Conservation (phyloP, 1,139 yeast species). For the Hyphopichia khmerensis region DNA sequence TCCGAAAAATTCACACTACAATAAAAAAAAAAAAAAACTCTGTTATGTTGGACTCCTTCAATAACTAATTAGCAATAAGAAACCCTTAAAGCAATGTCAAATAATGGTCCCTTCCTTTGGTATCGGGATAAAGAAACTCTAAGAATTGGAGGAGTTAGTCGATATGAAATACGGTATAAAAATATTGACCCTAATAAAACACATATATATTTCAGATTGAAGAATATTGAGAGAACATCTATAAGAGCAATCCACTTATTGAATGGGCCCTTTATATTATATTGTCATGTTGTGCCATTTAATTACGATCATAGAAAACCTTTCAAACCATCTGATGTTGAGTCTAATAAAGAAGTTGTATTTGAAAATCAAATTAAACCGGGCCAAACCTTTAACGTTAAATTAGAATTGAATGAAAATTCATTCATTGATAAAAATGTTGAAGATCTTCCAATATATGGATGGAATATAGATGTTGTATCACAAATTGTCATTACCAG, state of each 20-base stretch:
- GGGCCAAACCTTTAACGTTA: conserved; percentile 56
- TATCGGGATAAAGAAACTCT: conserved; percentile 38
- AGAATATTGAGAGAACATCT: conserved; percentile 49
- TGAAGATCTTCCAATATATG: conserved; percentile 40
- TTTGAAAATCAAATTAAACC: conserved; percentile 55
- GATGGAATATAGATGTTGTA: conserved; percentile 80
- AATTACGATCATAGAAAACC: conserved; percentile 38
- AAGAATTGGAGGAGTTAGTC: conserved; percentile 38
- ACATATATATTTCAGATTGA: conserved; percentile 40
- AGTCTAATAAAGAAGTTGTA: conserved; percentile 29
- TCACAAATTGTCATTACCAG: conserved; percentile 80
- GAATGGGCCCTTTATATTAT: conserved; percentile 60
- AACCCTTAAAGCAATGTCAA: not conserved
- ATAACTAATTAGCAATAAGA: no score
- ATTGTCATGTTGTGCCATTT: conserved; percentile 57
- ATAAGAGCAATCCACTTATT: conserved; percentile 55
- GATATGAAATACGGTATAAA: conserved; percentile 32
- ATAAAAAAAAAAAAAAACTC: no score
- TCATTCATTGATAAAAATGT: conserved; percentile 18
- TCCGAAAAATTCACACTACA: no score
- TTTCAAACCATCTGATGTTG: conserved; percentile 26
- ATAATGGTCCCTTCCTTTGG: conserved; percentile 28
- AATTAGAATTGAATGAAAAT: conserved; percentile 48
- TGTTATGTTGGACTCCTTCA: no score
- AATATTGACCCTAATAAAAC: conserved; percentile 15